phyloP scores from a whole-genome alignment of 2,329 filamentous ascomycete genomes.

The Epichloe uncinata region DNA sequence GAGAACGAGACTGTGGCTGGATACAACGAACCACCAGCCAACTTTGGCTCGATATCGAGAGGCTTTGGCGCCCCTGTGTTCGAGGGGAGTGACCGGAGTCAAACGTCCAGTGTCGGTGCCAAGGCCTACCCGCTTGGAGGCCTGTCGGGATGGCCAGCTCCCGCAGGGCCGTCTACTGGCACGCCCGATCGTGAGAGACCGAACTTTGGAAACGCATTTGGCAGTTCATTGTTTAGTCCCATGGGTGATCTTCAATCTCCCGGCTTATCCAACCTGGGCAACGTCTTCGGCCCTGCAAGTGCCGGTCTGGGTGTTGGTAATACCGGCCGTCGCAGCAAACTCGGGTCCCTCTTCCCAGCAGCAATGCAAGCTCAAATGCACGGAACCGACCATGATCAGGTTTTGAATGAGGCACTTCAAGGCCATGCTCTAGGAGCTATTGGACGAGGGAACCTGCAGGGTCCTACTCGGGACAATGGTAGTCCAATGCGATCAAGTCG shows the following conservation, averaged over 20 bases:
- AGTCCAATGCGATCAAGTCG: conserved; percentile 44
- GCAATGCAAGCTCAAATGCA: conserved; percentile 91
- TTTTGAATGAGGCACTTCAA: conserved; percentile 41
- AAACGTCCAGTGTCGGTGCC: conserved; percentile 77
- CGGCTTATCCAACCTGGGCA: conserved; percentile 51
- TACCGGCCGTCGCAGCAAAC: conserved; percentile 63
- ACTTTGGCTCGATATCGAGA: conserved; percentile 42
- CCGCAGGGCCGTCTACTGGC: conserved; percentile 42
- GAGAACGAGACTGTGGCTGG: conserved; percentile 39
- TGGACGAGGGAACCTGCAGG: conserved; percentile 45
- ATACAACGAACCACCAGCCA: conserved; percentile 25
- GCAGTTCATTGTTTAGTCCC: conserved; percentile 66
- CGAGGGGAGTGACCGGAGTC: conserved; percentile 76
- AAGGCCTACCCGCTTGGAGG: conserved; percentile 57
- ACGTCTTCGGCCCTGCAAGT: conserved; percentile 54
- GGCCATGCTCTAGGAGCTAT: conserved; percentile 52
- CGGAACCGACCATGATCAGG: conserved; percentile 51
- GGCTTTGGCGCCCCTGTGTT: conserved; percentile 38
- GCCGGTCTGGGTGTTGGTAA: conserved; percentile 47
- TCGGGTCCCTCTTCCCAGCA: conserved; percentile 75
- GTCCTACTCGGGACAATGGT: conserved; percentile 42
- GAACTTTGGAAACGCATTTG: conserved; percentile 48
- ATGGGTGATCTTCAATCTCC: conserved; percentile 70
- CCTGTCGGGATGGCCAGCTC: conserved; percentile 48
- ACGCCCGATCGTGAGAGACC: conserved; percentile 54